phyloP scores from a whole-genome alignment of 2,329 filamentous ascomycete species.

The Trichoderma sp. region DNA sequence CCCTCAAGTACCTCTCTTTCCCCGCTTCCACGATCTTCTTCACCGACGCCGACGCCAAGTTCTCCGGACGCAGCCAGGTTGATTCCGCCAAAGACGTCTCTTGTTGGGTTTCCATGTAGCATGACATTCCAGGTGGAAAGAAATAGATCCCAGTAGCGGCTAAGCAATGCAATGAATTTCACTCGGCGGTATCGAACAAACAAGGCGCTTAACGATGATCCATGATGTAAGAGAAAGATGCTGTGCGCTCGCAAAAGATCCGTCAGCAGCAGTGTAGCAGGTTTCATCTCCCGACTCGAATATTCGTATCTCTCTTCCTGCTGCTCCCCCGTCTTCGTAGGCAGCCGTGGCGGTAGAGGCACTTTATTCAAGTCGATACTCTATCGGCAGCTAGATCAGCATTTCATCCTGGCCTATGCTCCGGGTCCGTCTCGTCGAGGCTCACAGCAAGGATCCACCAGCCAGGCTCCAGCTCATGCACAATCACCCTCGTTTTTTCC shows the following conservation, averaged over 20 bases:
- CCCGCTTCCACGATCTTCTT: constrained; percentile 91
- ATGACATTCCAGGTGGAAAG: constrained; percentile 80
- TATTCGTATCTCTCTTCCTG: constrained; percentile 62
- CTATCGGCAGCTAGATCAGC: constrained; percentile 25
- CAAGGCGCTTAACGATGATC: constrained; percentile 66
- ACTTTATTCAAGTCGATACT: constrained; percentile 72
- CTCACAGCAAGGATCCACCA: constrained; percentile 96
- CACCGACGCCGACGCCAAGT: constrained; percentile 88
- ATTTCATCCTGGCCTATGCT: background rate
- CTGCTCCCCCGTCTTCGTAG: constrained; percentile 40
- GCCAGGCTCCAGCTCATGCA: constrained; percentile 81
- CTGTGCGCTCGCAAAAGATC: constrained; percentile 81
- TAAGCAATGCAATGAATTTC: constrained; percentile 69
- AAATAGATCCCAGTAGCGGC: constrained; percentile 75
- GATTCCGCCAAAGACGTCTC: constrained; percentile 74
- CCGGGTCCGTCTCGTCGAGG: constrained; percentile 17
- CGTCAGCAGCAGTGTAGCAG: constrained; percentile 69
- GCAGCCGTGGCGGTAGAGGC: constrained; percentile 56
- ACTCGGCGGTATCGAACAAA: constrained; percentile 60
- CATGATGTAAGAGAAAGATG: constrained; percentile 85
- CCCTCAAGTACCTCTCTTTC: constrained; percentile 91
- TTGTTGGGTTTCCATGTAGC: constrained; percentile 81
- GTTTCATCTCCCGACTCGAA: constrained; percentile 86
- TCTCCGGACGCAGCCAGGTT: constrained; percentile 89
- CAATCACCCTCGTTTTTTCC: constrained; percentile 77